phyloP scores from a whole-genome alignment of 768 basidiomycete species.

The Lactifluus volemus region DNA sequence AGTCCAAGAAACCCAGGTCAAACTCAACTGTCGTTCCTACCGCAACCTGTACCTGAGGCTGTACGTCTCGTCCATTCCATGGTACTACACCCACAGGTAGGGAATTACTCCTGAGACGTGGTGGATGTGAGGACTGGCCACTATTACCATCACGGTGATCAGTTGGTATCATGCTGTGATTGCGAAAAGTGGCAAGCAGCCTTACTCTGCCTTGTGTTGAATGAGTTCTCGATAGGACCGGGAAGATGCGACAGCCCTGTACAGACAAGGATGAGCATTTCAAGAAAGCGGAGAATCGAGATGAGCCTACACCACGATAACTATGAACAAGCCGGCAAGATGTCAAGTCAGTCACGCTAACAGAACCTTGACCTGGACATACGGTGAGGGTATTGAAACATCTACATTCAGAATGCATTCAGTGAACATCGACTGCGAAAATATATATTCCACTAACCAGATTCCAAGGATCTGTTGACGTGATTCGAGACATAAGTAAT shows the following conservation, averaged over 20 bases:
- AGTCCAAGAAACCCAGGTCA: too few relatives aligned
- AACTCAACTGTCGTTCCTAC: too few relatives aligned
- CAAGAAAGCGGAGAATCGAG: not conserved
- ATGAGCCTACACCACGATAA: constrained; percentile 5
- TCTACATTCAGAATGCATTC: not conserved
- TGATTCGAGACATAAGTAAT: not conserved
- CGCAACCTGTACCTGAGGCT: too few relatives aligned
- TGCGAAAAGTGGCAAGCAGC: not conserved
- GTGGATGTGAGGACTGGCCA: too few relatives aligned
- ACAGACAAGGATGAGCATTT: too few relatives aligned
- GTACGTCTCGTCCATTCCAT: too few relatives aligned
- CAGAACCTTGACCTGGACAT: not conserved
- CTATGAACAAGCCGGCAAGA: not conserved
- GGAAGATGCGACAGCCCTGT: constrained; percentile 2
- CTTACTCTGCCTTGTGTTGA: not conserved
- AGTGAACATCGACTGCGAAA: not conserved
- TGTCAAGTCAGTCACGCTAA: not conserved
- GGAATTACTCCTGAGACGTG: too few relatives aligned
- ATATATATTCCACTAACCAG: not conserved
- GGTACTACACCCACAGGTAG: too few relatives aligned
- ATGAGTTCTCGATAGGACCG: not conserved
- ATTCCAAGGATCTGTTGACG: too few relatives aligned
- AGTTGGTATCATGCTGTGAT: not conserved
- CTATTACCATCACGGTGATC: too few relatives aligned
- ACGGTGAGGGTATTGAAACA: too few relatives aligned